Evolutionary conservation across 2,329 filamentous ascomycete species (phyloP).

Genomic region (Nothopassalora personata): DNA sequence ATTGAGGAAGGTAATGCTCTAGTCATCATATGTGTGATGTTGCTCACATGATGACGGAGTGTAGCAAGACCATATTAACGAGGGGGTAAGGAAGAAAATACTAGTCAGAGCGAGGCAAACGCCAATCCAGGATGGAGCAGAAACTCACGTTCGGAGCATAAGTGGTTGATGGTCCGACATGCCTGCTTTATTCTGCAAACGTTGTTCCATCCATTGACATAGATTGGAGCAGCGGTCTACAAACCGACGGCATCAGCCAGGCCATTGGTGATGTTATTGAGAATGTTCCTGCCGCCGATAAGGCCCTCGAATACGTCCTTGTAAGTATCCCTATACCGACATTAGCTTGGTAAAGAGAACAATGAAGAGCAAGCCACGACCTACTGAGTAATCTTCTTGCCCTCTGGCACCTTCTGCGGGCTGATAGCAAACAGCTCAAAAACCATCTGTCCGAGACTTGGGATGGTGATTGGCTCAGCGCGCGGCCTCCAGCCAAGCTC

Average conservation of each 20-base stretch:
- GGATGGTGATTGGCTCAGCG: constrained; percentile 23
- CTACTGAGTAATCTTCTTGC: constrained; percentile 15
- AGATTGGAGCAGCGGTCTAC: constrained; percentile 4
- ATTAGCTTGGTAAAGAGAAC: neutral
- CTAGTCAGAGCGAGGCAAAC: too few relatives aligned
- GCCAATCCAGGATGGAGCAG: too few relatives aligned
- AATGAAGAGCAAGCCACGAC: neutral
- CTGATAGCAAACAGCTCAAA: constrained; percentile 21
- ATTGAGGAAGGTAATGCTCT: too few relatives aligned
- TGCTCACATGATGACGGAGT: too few relatives aligned
- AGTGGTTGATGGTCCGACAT: too few relatives aligned
- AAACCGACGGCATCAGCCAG: constrained; percentile 22
- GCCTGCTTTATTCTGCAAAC: too few relatives aligned
- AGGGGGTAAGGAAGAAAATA: too few relatives aligned
- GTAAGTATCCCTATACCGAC: constrained; percentile 20
- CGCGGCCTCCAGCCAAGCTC: constrained; percentile 33
- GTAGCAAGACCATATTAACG: too few relatives aligned
- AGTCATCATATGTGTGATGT: too few relatives aligned
- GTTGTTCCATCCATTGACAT: neutral
- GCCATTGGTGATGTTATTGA: constrained; percentile 26
- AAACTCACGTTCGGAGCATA: too few relatives aligned
- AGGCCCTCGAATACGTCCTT: constrained; percentile 23
- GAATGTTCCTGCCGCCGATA: constrained; percentile 24
- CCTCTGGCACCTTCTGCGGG: constrained; percentile 21
- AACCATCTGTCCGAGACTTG: constrained; percentile 24